Conservation (phyloP, 1,284 basidiomycete species). For the Marasmius sp. region DNA sequence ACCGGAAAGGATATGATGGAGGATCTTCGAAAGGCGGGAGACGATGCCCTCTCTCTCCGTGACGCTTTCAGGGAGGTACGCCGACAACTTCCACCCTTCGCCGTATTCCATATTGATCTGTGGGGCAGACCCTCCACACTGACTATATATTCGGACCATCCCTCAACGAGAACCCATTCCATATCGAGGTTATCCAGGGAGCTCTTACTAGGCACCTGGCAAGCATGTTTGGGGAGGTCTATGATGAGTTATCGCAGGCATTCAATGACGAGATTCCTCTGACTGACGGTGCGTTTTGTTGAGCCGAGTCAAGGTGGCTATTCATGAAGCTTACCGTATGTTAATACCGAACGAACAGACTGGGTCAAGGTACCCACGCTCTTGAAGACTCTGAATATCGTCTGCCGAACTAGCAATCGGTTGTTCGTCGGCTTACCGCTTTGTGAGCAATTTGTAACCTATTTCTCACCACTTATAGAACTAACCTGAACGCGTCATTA, state of each 20-base stretch:
- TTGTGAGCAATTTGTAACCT: slow-evolving; percentile 24
- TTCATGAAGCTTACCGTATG: not conserved
- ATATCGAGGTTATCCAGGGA: not conserved
- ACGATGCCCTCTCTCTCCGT: slow-evolving; percentile 31
- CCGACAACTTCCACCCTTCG: no score
- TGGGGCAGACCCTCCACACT: not conserved
- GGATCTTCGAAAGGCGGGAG: slow-evolving; percentile 32
- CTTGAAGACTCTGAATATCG: slow-evolving; percentile 19
- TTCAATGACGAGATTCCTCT: not conserved
- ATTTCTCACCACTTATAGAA: not conserved
- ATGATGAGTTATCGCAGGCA: not conserved
- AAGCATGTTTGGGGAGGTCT: not conserved
- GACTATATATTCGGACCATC: not conserved
- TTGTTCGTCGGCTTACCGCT: slow-evolving; percentile 39
- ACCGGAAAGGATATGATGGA: slow-evolving; percentile 31
- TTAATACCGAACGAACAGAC: no score
- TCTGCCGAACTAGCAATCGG: slow-evolving; percentile 34
- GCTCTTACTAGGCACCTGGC: not conserved
- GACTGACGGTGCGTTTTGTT: slow-evolving; percentile 3
- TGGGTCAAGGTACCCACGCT: slow-evolving; percentile 27
- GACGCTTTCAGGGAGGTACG: slow-evolving; percentile 27
- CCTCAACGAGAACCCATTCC: not conserved
- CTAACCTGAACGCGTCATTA: no score
- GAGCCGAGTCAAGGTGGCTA: not conserved
- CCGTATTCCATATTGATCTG: no score